Conservation (phyloP, 306 rosid genomes). For the Malus sylvestris region DNA sequence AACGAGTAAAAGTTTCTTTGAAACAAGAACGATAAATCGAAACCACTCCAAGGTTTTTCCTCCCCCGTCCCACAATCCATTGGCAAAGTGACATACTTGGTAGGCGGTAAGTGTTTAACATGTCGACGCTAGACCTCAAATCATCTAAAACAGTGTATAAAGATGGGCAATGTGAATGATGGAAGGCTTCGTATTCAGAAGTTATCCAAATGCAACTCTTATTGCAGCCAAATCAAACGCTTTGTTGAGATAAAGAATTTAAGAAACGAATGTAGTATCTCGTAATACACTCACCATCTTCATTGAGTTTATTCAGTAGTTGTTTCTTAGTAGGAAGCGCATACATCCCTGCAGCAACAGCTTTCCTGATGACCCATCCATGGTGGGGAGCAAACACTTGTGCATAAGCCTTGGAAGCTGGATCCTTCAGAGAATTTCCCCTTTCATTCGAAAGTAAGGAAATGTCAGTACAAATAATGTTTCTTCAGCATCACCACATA, state of each 20-base stretch:
- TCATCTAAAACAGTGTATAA: neutral
- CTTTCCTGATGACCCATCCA: slow-evolving; percentile 86
- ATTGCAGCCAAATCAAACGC: neutral
- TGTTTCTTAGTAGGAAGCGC: slow-evolving; percentile 71
- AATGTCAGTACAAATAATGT: neutral
- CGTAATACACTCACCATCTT: slow-evolving; percentile 60
- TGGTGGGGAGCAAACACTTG: slow-evolving; percentile 80
- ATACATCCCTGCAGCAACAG: slow-evolving; percentile 90
- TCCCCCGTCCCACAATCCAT: neutral
- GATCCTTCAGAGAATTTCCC: slow-evolving; percentile 68
- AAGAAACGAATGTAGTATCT: slow-evolving; percentile 10
- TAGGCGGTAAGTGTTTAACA: neutral
- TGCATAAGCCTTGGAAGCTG: slow-evolving; percentile 86
- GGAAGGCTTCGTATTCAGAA: neutral
- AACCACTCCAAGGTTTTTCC: neutral
- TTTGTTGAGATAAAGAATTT: neutral
- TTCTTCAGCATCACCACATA: neutral
- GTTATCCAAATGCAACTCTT: neutral
- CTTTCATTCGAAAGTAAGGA: slow-evolving; percentile 36
- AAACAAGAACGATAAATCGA: neutral
- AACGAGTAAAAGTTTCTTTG: neutral
- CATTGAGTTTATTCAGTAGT: slow-evolving; percentile 62
- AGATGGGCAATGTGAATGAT: neutral
- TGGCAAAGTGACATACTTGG: neutral
- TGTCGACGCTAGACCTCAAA: neutral